Evolutionary conservation across 2,329 filamentous ascomycete species (phyloP).

Genomic region (Microdochium nivale): DNA sequence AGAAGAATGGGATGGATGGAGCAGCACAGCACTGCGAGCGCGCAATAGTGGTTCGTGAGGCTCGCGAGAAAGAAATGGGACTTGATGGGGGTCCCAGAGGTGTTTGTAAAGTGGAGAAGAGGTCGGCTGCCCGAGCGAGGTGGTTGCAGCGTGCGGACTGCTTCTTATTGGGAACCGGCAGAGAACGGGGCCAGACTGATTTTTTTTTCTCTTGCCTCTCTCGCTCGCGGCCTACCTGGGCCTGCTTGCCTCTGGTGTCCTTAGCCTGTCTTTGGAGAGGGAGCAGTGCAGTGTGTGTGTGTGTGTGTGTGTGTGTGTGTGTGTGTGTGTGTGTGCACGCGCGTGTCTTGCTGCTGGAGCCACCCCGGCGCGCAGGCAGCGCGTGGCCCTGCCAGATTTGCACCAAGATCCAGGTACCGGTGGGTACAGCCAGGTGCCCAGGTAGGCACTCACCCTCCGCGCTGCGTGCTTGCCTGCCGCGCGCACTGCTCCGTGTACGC

Average conservation of each 20-base stretch:
- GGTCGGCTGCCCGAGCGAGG: neutral
- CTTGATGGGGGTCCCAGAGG: constrained; percentile 1
- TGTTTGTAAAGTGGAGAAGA: constrained; percentile 1
- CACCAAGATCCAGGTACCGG: neutral
- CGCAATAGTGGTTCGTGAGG: constrained; percentile 24
- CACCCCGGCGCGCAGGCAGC: no score
- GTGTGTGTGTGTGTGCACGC: no score
- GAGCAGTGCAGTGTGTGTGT: neutral
- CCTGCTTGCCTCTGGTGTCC: neutral
- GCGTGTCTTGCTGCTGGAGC: no score
- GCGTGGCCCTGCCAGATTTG: neutral
- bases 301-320: no score
- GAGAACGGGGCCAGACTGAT: neutral
- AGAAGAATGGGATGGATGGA: constrained; percentile 24
- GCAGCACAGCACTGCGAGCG: constrained; percentile 18
- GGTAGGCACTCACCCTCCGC: neutral
- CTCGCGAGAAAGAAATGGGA: constrained; percentile 10
- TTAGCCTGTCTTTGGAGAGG: neutral
- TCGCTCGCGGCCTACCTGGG: neutral
- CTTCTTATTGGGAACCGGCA: neutral
- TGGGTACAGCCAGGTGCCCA: neutral
- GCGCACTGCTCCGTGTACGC: no score
- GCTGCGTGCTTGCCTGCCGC: no score
- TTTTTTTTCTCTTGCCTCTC: neutral
- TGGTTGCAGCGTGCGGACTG: neutral